Conservation (phyloP, 2,329 filamentous ascomycete species). For the Ophiocordyceps camponoti-saundersi region DNA sequence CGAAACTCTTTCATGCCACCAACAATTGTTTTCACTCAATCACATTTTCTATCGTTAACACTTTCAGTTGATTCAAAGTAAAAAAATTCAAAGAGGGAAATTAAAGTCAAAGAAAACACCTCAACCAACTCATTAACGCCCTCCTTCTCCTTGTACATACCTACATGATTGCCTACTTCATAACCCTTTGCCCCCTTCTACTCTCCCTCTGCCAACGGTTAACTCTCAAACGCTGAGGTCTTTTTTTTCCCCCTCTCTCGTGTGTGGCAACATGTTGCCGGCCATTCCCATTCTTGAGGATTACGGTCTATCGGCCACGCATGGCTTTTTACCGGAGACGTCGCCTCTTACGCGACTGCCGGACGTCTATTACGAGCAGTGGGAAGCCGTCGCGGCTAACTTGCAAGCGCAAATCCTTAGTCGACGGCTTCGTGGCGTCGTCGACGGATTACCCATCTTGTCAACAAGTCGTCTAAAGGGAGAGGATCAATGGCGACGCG, state of each 20-base stretch:
- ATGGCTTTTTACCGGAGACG: conserved; percentile 78
- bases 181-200: not conserved
- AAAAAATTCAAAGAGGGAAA: not conserved
- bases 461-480: conserved; percentile 67
- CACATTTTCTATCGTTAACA: not conserved
- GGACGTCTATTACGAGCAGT: conserved; percentile 85
- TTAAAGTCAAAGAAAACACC: not conserved
- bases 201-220: not conserved
- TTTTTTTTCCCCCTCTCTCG: not conserved
- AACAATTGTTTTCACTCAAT: not conserved
- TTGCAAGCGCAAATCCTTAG: conserved; percentile 76
- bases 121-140: not conserved
- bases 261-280: conserved; percentile 29
- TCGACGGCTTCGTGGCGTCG: conserved; percentile 61
- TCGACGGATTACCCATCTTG: conserved; percentile 69
- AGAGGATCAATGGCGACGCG: conserved; percentile 82
- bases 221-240: not conserved
- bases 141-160: not conserved
- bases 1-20: not conserved
- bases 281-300: conserved; percentile 49
- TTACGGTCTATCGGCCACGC: conserved; percentile 61
- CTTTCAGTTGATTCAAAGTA: not conserved
- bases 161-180: not conserved
- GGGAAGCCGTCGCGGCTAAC: conserved; percentile 77
- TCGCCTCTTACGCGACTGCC: conserved; percentile 66